Evolutionary conservation across 495 filamentous ascomycete species (phyloP).

Genomic region (Hamigera avellanea): DNA sequence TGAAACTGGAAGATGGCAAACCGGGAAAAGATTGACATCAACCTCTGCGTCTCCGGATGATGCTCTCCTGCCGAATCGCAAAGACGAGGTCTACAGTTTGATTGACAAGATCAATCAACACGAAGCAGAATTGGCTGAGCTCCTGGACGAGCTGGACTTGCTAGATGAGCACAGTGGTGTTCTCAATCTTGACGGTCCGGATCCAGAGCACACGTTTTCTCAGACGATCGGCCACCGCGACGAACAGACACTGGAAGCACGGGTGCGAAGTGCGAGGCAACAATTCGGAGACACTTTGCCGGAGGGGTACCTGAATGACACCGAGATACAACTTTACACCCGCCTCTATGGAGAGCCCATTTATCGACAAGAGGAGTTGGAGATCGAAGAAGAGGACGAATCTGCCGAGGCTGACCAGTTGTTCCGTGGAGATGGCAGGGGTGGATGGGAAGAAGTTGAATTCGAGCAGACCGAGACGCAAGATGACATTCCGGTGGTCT

Average conservation of each 20-base stretch:
- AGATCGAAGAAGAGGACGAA: constrained; percentile 21
- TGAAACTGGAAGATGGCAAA: constrained; percentile 1
- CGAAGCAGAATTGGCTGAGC: constrained; percentile 20
- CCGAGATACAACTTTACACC: constrained; percentile 66
- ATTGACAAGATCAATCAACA: constrained; percentile 29
- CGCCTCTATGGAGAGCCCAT: constrained; percentile 65
- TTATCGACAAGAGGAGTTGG: constrained; percentile 30
- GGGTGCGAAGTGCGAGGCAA: constrained; percentile 58
- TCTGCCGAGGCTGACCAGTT: constrained; percentile 26
- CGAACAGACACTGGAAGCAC: constrained; percentile 40
- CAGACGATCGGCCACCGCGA: constrained; percentile 17
- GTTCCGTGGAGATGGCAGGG: constrained; percentile 47
- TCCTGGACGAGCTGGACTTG: constrained; percentile 25
- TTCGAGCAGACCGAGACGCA: constrained; percentile 18
- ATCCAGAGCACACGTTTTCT: constrained; percentile 12
- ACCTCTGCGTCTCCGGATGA: constrained; percentile 11
- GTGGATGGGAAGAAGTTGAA: constrained; percentile 49
- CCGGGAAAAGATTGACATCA: constrained; percentile 14
- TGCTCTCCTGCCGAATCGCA: constrained; percentile 6
- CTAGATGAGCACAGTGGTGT: constrained; percentile 14
- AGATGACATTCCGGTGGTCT: constrained; percentile 19
- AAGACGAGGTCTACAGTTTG: constrained; percentile 21
- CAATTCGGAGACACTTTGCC: constrained; percentile 71
- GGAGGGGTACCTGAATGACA: constrained; percentile 51
- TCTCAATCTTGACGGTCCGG: constrained; percentile 11